Base-by-base conservation (phyloP, 2,329 filamentous ascomycete species). In the Immersiporthe knoxdaviesiana region DNA sequence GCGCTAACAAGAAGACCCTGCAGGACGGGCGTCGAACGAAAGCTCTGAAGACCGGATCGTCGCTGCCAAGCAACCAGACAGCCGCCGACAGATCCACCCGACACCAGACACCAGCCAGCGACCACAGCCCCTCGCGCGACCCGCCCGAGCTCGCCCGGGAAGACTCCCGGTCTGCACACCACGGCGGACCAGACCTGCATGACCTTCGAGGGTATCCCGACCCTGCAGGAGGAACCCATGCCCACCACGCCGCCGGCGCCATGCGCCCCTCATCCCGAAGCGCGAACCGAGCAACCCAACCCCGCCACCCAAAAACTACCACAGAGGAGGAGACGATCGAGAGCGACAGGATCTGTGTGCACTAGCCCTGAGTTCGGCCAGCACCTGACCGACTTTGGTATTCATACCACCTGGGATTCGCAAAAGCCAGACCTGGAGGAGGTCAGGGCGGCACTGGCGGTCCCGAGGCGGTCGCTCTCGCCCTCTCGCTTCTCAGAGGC, bases 391-490 rank as follows among this genome's bases (percentile, higher is more conserved):
- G 77, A 83, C 67, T 56, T 76, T 70, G 67, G 66, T 18, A 71
- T 82, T 47, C 77, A 79, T 65, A 71, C 76, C 27, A 41, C 68
- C 56, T 73, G 65, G 24, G 76, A 76, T 44, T 69, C 76, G 21
- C 37, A 74, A 58, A 71, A 73, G 66, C 78, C 77, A 69, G 79
- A 81, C 67, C 76, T 73, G 74, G 65, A 75, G 8, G 76, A 79
- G 18, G 69, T 79, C n/a, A 72, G 70, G 39, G 62, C 73, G 62
- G 75, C 73, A 66, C 61, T 81, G 27, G 69, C 68, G 24, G 67
- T 68, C 47, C 75, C 52, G 21, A 73, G 78, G 72, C 64, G 71
- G 16, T 81, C 79, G 18, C 78, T 82, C 69, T 81, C 78, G 37
- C 76, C 74, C 50, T 80, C 78, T 27, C 62, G 71, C 41, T 80